Evolutionary conservation across 1,139 yeast species (phyloP), one percentile per base, ranked within the genome.

Genomic region (Zygoascus hellenicus): DNA sequence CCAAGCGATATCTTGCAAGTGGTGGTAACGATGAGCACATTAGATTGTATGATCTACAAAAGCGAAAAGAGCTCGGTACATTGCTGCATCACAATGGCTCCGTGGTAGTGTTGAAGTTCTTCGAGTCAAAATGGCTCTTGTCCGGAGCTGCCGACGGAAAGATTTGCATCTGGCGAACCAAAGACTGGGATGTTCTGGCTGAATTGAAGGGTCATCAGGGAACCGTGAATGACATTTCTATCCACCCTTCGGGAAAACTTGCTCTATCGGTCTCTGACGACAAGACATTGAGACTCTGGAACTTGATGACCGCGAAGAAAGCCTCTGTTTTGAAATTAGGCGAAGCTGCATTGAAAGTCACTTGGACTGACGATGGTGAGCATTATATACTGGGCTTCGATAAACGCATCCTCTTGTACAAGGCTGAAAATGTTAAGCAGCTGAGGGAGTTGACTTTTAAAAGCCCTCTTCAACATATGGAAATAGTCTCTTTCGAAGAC

Each of bases 11-110:
- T 62, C 71, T 92, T 47, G 97, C 88, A 2, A 85, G 96, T 3
- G 99, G 99, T 5, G 83, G 96, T 3, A 90, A 90, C 63, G 99
- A 92, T 64, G 98, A 94, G 65, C 96, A 89, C 63, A 90, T 92
- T 52, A 80, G 95, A 59, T 85, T 92, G 31, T 92, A 94, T 63
- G 99, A 92, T 68, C 72, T 92, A 53, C 96, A 89, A 60, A 89
- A 87, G 65, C 78, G 98, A 61, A 89, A 89, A 60, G 99, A 94
- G 64, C 72, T 92, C 50, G 99, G 98, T 3, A 86, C 95, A 3
- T 70, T 92, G 52, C 71, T 90, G 60, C 86, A 89, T 50, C 99
- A 92, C 62, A 87, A 81, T 55, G 98, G 98, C 5, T 83, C 95
- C 9, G 80, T 92, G 48, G 86, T 96, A 0, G 74, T 81, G 13